phyloP scores from a whole-genome alignment of 2,329 filamentous ascomycete genomes.

The Alternaria solani region DNA sequence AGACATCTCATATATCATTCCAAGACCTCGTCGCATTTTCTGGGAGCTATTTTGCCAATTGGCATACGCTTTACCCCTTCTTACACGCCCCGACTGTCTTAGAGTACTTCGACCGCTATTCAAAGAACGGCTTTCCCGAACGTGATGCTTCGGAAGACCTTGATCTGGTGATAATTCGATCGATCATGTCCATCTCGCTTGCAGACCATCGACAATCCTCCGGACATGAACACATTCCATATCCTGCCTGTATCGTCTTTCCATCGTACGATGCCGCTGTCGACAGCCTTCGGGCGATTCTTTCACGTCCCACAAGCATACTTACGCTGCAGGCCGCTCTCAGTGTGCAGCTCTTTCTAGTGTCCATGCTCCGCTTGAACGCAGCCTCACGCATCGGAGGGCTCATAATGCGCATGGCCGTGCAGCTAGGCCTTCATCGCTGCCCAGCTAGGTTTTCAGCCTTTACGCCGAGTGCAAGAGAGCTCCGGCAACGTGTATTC shows the following conservation, averaged over 20 bases:
- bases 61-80: conserved; percentile 66
- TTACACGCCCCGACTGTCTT: conserved; percentile 63
- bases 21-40: conserved; percentile 61
- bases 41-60: conserved; percentile 64
- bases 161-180: conserved; percentile 57
- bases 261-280: conserved; percentile 60
- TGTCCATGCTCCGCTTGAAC: conserved; percentile 65
- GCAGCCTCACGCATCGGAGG: conserved; percentile 65
- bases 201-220: conserved; percentile 60
- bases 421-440: conserved; percentile 66
- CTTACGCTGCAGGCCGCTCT: conserved; percentile 59
- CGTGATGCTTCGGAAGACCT: conserved; percentile 35
- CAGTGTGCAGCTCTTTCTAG: conserved; percentile 63
- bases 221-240: conserved; percentile 24
- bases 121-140: conserved; percentile 42
- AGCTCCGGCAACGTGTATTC: conserved; percentile 62
- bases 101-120: conserved; percentile 55
- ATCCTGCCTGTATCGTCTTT: conserved; percentile 59
- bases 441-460: conserved; percentile 63
- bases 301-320: conserved; percentile 59
- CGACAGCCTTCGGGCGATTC: conserved; percentile 57
- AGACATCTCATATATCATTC: conserved; percentile 48
- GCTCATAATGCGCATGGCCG: conserved; percentile 63
- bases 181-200: conserved; percentile 63
- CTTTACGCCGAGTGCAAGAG: conserved; percentile 58